Conservation (phyloP, 2,329 filamentous ascomycete genomes). For the Dactylonectria macrodidyma region DNA sequence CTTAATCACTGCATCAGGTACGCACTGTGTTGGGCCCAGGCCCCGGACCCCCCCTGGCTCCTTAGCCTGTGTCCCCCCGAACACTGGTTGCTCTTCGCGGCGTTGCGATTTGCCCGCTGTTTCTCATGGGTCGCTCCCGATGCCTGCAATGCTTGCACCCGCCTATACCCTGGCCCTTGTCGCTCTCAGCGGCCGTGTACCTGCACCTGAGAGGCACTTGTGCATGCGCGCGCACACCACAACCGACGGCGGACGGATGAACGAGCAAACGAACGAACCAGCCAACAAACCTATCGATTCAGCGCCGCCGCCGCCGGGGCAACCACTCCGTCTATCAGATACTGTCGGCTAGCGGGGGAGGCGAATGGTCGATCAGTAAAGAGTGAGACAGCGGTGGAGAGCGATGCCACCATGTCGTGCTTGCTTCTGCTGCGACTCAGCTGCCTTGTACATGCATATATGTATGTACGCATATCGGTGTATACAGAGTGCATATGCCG, state of each 20-base stretch:
- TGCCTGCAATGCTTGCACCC: slow-evolving; percentile 28
- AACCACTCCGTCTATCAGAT: slow-evolving; percentile 15
- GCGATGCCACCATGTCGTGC: slow-evolving; percentile 47
- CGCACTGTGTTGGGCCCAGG: slow-evolving; percentile 26
- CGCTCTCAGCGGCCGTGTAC: slow-evolving; percentile 42
- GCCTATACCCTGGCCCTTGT: slow-evolving; percentile 36
- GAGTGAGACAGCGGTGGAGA: slow-evolving; percentile 35
- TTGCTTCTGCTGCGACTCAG: slow-evolving; percentile 36
- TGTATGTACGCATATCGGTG: slow-evolving; percentile 17
- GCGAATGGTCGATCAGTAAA: slow-evolving; percentile 30
- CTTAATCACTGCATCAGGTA: background rate
- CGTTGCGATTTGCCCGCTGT: slow-evolving; percentile 44
- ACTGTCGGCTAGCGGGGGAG: slow-evolving; percentile 36
- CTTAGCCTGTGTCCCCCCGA: slow-evolving; percentile 33
- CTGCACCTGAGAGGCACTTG: slow-evolving; percentile 46
- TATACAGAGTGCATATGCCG: slow-evolving; percentile 1
- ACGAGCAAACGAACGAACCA: slow-evolving; percentile 32
- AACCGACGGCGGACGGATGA: slow-evolving; percentile 29
- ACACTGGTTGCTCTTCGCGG: slow-evolving; percentile 35
- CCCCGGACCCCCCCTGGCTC: slow-evolving; percentile 20
- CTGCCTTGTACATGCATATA: slow-evolving; percentile 29
- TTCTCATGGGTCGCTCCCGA: slow-evolving; percentile 34
- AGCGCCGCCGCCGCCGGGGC: slow-evolving; percentile 22
- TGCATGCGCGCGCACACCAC: slow-evolving; percentile 40
- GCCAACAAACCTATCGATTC: slow-evolving; percentile 17